These are phyloP conservation scores for Casuarina cunninghamiana DNA, from an alignment of 306 rosid species.

Conservation along the genomic window DNA sequence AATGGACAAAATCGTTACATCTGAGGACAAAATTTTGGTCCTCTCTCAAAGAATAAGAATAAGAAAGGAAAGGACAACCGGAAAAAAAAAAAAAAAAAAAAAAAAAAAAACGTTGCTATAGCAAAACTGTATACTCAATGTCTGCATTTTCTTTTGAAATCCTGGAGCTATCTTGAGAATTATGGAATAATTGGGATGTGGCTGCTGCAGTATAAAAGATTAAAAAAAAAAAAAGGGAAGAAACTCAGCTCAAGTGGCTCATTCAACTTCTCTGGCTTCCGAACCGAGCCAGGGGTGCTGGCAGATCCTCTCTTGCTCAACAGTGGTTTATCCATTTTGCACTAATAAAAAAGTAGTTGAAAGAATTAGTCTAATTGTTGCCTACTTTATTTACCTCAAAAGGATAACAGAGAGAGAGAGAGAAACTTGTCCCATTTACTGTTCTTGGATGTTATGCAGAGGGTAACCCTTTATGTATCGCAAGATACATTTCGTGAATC, in stretches of 20 bases:
- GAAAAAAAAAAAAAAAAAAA: conserved; percentile 15
- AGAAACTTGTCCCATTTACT: background rate
- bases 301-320: background rate
- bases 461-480: background rate
- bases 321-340: conserved; percentile 3
- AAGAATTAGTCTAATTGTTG: background rate
- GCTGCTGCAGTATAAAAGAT: conserved; percentile 19
- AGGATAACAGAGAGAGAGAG: background rate
- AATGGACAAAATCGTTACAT: conserved; percentile 30
- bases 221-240: conserved; percentile 11
- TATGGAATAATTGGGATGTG: conserved; percentile 14
- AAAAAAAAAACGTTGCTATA: conserved; percentile 25
- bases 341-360: background rate
- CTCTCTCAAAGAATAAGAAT: conserved; percentile 31
- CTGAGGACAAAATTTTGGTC: conserved; percentile 28
- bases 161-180: conserved; percentile 25
- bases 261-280: conserved; percentile 21
- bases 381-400: background rate
- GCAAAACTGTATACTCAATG: conserved; percentile 23
- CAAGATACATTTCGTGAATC: background rate
- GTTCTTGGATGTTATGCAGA: background rate
- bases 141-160: conserved; percentile 28
- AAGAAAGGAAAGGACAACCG: background rate
- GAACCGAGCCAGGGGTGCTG: background rate
- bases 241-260: conserved; percentile 19